These are phyloP conservation scores for Cordyceps cateniannulata DNA, from an alignment of 2,329 filamentous ascomycete genomes.

Conservation along the genomic window DNA sequence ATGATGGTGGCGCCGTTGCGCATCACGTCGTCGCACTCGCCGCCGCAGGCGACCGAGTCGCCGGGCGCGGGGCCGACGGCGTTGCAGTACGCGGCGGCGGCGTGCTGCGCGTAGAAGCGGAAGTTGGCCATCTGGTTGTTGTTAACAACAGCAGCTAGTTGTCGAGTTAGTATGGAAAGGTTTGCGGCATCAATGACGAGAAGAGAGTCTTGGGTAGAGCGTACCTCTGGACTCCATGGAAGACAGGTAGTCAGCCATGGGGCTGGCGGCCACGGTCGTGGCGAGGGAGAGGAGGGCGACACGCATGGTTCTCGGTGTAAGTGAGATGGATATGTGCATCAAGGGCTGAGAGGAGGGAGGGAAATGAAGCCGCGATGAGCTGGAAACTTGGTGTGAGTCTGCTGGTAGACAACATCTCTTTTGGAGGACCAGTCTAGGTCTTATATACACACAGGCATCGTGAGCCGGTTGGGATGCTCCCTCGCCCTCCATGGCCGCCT, in stretches of 20 bases:
- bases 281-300: constrained; percentile 21
- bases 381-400: not conserved
- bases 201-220: not conserved
- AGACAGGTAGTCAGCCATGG: constrained; percentile 20
- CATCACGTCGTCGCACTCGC: constrained; percentile 38
- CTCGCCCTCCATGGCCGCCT: not conserved
- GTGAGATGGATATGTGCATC: not conserved
- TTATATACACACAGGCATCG: not conserved
- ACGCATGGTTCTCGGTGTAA: constrained; percentile 17
- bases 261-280: constrained; percentile 22
- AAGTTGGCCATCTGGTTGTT: constrained; percentile 31
- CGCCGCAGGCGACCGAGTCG: constrained; percentile 35
- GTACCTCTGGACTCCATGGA: constrained; percentile 29
- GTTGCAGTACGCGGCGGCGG: constrained; percentile 50
- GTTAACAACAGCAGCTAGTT: constrained; percentile 21
- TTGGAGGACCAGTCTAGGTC: not conserved
- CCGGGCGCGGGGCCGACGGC: constrained; percentile 29
- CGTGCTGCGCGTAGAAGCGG: constrained; percentile 44
- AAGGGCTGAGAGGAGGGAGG: not conserved
- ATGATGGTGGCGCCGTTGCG: constrained; percentile 37
- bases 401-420: not conserved
- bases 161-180: not conserved
- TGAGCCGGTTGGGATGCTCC: not conserved
- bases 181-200: not conserved
- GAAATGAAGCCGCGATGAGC: not conserved